Percentiles rank a stretch among this genome's conserved stretches.
phyloP scores from a whole-genome alignment of 202 grass and related monocot species.

The Schoenoplectus tabernaemontani region DNA sequence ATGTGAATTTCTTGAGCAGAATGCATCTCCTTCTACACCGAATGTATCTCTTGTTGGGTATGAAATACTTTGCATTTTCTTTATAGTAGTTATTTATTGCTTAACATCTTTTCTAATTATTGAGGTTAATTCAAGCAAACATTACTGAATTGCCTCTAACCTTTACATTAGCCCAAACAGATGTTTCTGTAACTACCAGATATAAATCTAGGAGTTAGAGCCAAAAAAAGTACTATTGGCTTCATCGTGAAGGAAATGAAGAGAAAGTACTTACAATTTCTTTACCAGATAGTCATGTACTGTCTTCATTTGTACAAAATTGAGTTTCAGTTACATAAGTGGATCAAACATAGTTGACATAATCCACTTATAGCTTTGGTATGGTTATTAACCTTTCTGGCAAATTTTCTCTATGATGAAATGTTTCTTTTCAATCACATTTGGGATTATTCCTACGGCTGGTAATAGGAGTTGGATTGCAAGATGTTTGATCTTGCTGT shows the following conservation, averaged over 20 bases:
- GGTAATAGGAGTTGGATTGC: not conserved
- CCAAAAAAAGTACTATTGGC: not conserved
- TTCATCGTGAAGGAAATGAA: not conserved
- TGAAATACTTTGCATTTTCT: slow-evolving; percentile 5
- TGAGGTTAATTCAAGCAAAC: not conserved
- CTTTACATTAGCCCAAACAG: not conserved
- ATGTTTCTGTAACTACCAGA: not conserved
- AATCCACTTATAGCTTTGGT: not conserved
- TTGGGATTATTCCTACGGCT: not conserved
- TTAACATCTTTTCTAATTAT: not conserved
- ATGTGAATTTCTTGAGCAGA: slow-evolving; percentile 96
- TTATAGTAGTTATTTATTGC: not conserved
- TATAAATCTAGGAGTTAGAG: not conserved
- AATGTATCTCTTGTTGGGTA: slow-evolving; percentile 85
- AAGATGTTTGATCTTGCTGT: not conserved
- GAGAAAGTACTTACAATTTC: not conserved
- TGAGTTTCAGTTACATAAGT: not conserved
- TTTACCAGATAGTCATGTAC: not conserved
- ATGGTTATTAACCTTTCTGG: not conserved
- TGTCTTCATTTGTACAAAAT: not conserved
- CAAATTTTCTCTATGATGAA: not conserved
- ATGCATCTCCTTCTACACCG: slow-evolving; percentile 66
- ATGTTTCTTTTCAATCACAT: not conserved
- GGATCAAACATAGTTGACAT: not conserved
- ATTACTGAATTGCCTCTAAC: not conserved